Evolutionary conservation across 768 basidiomycete genomes (phyloP), one percentile per base, ranked within the genome.

Genomic region (Leccinum ochraceum): DNA sequence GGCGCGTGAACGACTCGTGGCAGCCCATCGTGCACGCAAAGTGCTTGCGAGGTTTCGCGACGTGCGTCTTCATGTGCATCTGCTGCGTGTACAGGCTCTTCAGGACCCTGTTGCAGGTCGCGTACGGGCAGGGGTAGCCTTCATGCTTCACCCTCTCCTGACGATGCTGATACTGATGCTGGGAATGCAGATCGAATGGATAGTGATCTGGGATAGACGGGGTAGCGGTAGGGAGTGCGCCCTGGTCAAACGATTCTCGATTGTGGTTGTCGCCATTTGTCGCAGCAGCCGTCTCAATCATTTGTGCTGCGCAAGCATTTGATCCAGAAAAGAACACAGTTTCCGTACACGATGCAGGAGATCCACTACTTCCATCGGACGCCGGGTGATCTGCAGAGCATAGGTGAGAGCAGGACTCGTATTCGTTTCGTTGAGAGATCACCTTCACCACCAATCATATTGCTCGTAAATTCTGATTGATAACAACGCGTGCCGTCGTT

Each of bases 1-100:
- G 50, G 20, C 57, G 50, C 13, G 57, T 58, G n/a, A 58, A 58
- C 6, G 51, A 52, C 24, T 58, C 51, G 5, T 39, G 30, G n/a
- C 51, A 58, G 9, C 57, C 57, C 57, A 58, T 53, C 9, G 57
- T 58, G 51, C 57, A 58, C 20, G 20, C 16, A 24, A 58, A 53
- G 39, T 8, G 10, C 39, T 52, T 53, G 13, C 52, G 51, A 6
- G 51, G 57, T 14, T 58, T 58, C 39, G 13, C 39, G 2, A 53
- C 6, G 39, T 58, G 57, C 5, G 57, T 32, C 39, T 58, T 58
- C 26, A 44, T 16, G 28, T 58, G 57, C 5, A 53, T 17, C 30
- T 58, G 57, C 16, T 53, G 50, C 1, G 57, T 58, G 30, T 58
- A 58, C 11, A 36, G 26, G 24, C 51, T 58, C 20, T 53, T 58